Evolutionary conservation across 2,329 filamentous ascomycete species (phyloP), one percentile per base, ranked within the genome.

Genomic region (Chrysoporthe austroafricana): DNA sequence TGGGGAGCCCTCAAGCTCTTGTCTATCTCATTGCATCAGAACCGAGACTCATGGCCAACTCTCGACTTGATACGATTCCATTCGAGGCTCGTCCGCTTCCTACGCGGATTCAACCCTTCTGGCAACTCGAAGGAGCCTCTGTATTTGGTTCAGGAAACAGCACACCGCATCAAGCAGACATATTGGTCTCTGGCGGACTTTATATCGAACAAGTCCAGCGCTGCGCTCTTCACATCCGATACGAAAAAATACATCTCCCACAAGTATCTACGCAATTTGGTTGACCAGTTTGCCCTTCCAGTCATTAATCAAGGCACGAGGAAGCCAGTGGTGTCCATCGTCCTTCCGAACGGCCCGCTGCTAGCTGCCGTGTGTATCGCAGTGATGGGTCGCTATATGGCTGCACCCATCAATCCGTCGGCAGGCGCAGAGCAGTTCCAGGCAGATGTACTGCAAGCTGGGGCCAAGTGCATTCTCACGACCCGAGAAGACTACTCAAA

Each of bases 301-400:
- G 21, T 70, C n/a, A 62, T 36, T 9, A 14, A 1, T 1, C 39
- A 50, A 26, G 46, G 14, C 0, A 13, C n/a, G 0, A 43, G 50
- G 44, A 71, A 71, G 52, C 70, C 70, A 14, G 71, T 62, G 44
- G 59, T 70, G 0, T 65, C 71, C 9, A 67, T 73, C 50, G 62
- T 70, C 14, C 46, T 73, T 0, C 71, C 71, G 1, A 71, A 71
- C 39, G 70, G 71, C 8, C 71, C 71, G 4, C 62, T 73, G 7
- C 59, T 72, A 26, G 70, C 71, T 11, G 71, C 71, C 8, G 64
- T 71, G 14, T 72, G 68, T n/a, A 34, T 73, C 7, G 71, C 71
- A 36, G 71, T 72, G 3, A 66, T 70, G 0, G 63, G 67, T 21
- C 70, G 70, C 59, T 72, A 73, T 61, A 63, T 63, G 21, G 71